Conservation (phyloP, 169 alveolate species). For the Plasmodium knowlesi region DNA sequence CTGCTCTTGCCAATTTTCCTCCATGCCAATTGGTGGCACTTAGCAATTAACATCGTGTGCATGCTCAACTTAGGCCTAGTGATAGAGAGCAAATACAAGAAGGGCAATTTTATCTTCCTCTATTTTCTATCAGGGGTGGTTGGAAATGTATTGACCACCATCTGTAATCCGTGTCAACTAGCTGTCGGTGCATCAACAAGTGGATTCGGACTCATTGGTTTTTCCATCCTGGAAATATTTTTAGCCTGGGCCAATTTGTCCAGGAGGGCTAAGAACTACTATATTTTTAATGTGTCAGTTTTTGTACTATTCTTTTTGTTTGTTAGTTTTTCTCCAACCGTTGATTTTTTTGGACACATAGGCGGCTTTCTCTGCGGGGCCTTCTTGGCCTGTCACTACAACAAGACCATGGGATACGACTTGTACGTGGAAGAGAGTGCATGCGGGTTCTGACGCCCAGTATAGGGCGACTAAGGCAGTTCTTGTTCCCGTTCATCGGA, state of each 20-base stretch:
- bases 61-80: constrained; percentile 67
- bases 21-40: constrained; percentile 75
- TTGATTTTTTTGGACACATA: constrained; percentile 70
- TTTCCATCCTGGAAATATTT: constrained; percentile 75
- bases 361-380: constrained; percentile 74
- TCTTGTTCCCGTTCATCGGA: background rate
- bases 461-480: background rate
- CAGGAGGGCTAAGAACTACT: constrained; percentile 56
- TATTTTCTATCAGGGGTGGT: constrained; percentile 56
- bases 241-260: constrained; percentile 73
- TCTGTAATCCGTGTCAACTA: constrained; percentile 76
- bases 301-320: constrained; percentile 65
- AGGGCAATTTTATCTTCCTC: background rate
- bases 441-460: too few species aligned
- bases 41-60: constrained; percentile 56
- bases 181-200: constrained; percentile 81
- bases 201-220: constrained; percentile 78
- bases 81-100: constrained; percentile 62
- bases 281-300: constrained; percentile 37
- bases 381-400: constrained; percentile 62
- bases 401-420: constrained; percentile 51
- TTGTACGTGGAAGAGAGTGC: too few species aligned
- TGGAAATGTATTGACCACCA: constrained; percentile 76
- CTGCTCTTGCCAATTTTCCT: constrained; percentile 52
- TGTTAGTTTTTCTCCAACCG: constrained; percentile 71